phyloP scores from a whole-genome alignment of 371 early-diverging fungal genomes.

The Haplosporangium sp. region DNA sequence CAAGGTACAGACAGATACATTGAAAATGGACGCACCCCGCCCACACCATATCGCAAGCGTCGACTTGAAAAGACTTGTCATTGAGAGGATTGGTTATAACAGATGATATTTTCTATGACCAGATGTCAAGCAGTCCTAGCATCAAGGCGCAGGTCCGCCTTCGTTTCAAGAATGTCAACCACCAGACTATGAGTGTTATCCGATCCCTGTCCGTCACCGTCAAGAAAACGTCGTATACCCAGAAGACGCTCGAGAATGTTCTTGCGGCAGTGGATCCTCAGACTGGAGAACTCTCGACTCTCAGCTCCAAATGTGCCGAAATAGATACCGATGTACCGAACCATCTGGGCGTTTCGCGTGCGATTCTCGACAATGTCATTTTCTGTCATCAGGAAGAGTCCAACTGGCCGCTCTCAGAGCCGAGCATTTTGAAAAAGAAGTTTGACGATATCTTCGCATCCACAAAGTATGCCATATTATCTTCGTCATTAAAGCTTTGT shows the following conservation, averaged over 20 bases:
- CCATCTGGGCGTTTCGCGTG: conserved; percentile 90
- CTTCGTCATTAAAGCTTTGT: not conserved
- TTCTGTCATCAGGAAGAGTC: conserved; percentile 99
- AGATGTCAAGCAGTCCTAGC: conserved; percentile 87
- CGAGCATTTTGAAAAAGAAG: conserved; percentile 93
- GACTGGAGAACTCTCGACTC: conserved; percentile 74
- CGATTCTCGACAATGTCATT: conserved; percentile 98
- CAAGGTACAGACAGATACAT: conserved; percentile 65
- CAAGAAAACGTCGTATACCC: conserved; percentile 69
- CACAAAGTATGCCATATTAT: conserved; percentile 67
- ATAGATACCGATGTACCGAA: conserved; percentile 88
- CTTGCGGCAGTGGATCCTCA: conserved; percentile 70
- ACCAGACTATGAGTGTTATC: conserved; percentile 80
- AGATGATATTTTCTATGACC: not conserved
- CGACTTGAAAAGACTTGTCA: too few species aligned
- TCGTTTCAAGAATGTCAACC: conserved; percentile 84
- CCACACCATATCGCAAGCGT: too few species aligned
- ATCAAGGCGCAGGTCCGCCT: conserved; percentile 96
- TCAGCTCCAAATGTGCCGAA: conserved; percentile 88
- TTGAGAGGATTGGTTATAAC: too few species aligned
- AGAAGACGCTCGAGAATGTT: conserved; percentile 91
- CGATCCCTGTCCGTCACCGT: conserved; percentile 86
- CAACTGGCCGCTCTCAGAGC: conserved; percentile 98
- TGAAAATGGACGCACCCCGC: too few species aligned
- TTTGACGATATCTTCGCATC: conserved; percentile 99